Evolutionary conservation across 129 eudicot genomes (phyloP), one percentile per base, ranked within the genome.

Genomic region (Solidago caesia): DNA sequence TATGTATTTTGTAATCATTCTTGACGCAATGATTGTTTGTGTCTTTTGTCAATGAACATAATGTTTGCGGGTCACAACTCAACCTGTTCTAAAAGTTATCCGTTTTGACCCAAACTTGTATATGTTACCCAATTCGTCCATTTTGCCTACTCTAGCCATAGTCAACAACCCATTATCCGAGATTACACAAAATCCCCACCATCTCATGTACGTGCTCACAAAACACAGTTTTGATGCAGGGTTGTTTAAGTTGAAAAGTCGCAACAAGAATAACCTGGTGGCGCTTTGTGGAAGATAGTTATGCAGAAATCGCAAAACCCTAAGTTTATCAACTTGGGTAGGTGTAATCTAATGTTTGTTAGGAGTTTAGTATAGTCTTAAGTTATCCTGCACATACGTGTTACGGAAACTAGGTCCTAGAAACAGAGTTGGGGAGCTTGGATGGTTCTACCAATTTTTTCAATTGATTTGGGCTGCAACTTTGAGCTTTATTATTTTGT

Each of bases 221-320:
- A 84, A 75, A 25, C 87, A 86, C 61, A 83, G 82, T 64, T 88
- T 85, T 71, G 84, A 82, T 29, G 98, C 86, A 52, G 97, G 92
- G 82, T 72, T 85, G 46, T 82, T 87, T 51, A 79, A 77, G 55
- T 77, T 69, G 53, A 85, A 73, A 77, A 85, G 78, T 75, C 82
- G 87, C 6, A 76, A 55, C 70, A 83, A 73, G 68, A 84, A 83
- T 80, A 89, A 88, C 69, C 68, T 88, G 45, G 70, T 85, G 52
- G 85, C 87, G 70, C 82, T 87, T 7, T 87, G 85, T 56, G 91
- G 88, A 79, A 90, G 75, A 70, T 88, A 4, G 79, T 91, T 49
- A 82, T 81, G 5, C 85, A 76, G 62, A 89, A 82, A 70, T 76
- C 66, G 0, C 84, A 67, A 80, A 48, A 73, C 69, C 16, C 21